phyloP scores from a whole-genome alignment of 345 rosid species.

The Noccaea caerulescens region DNA sequence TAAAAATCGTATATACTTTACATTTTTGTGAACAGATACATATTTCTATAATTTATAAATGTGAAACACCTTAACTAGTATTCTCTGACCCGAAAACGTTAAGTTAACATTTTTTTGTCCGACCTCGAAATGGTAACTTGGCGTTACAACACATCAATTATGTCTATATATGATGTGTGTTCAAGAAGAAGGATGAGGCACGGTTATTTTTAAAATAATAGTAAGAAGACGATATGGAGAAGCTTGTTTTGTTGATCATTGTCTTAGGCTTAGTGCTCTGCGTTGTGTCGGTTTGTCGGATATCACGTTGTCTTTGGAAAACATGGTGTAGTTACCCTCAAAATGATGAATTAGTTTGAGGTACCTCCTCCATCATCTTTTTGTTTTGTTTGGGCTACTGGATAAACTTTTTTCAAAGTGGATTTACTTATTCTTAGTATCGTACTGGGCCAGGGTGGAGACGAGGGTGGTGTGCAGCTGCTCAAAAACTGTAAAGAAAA shows the following conservation, averaged over 20 bases:
- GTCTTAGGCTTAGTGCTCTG: background rate
- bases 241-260: background rate
- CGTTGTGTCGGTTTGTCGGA: background rate
- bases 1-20: no score
- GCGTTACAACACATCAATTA: background rate
- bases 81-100: background rate
- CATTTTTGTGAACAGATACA: background rate
- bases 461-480: background rate
- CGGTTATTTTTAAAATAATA: background rate
- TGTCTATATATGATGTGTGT: background rate
- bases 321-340: background rate
- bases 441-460: background rate
- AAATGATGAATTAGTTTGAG: background rate
- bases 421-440: background rate
- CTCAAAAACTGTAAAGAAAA: background rate
- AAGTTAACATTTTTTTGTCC: background rate
- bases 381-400: background rate
- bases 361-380: background rate
- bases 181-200: conserved; percentile 12
- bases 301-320: background rate
- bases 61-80: background rate
- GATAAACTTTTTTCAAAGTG: background rate
- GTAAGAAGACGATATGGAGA: conserved; percentile 26
- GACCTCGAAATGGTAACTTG: conserved; percentile 3
- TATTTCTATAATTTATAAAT: background rate